A percentile compares a stretch with the other conserved stretches of the same genome.
Evolutionary conservation across 306 rosid species (phyloP).

Genomic region (Aeschynomene evenia): DNA sequence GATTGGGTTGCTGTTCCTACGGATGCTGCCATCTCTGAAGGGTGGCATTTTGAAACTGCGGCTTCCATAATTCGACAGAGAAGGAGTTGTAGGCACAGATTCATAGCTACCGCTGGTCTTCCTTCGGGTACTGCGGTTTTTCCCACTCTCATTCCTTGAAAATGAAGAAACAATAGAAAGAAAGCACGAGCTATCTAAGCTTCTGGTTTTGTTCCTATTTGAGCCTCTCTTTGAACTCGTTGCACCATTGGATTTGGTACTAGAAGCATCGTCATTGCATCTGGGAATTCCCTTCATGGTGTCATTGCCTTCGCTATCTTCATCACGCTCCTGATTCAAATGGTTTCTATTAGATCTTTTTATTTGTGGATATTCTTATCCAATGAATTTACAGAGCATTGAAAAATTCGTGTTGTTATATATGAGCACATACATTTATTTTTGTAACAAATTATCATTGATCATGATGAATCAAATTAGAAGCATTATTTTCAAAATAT

Average conservation of each 20-base stretch:
- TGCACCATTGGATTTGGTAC: conserved; percentile 13
- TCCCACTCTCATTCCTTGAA: conserved; percentile 32
- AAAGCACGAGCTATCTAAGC: conserved; percentile 21
- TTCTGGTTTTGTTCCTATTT: conserved; percentile 32
- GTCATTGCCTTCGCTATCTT: neutral
- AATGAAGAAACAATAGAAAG: conserved; percentile 10
- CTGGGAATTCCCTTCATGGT: conserved; percentile 31
- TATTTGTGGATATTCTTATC: too few relatives aligned
- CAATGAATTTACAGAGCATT: neutral
- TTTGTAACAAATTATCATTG: too few relatives aligned
- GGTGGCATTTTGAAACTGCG: neutral
- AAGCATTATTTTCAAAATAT: neutral
- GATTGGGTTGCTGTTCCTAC: conserved; percentile 42
- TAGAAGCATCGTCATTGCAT: conserved; percentile 3
- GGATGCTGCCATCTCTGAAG: conserved; percentile 23
- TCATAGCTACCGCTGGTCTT: conserved; percentile 11
- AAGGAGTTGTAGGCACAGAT: neutral
- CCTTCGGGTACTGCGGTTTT: conserved; percentile 11
- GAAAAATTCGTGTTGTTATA: too few relatives aligned
- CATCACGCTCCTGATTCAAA: conserved; percentile 4
- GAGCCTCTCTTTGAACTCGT: conserved; percentile 13
- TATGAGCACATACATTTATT: neutral
- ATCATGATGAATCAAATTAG: neutral
- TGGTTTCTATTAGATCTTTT: too few relatives aligned
- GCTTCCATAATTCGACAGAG: conserved; percentile 15